Evolutionary conservation across 139 green algal genomes (phyloP).

Genomic region (Auxenochlorella protothecoides): DNA sequence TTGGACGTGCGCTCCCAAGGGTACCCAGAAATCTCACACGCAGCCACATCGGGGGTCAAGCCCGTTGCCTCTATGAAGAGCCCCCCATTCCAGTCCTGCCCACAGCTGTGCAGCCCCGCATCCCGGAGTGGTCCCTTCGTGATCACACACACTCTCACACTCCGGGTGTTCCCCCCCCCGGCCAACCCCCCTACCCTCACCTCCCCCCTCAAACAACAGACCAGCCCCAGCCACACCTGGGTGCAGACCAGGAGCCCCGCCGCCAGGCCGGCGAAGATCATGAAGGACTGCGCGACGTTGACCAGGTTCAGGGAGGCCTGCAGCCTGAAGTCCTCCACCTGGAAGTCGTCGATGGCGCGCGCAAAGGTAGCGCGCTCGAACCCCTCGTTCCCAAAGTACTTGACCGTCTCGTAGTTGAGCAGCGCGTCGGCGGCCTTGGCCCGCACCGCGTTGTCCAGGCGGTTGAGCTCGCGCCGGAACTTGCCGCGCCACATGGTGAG

Average conservation of each 20-base stretch:
- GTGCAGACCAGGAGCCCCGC: conserved; percentile 19
- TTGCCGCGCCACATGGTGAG: conserved; percentile 72
- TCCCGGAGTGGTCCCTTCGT: too few species aligned
- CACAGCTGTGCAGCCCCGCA: too few species aligned
- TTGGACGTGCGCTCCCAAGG: too few species aligned
- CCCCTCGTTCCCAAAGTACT: conserved; percentile 70
- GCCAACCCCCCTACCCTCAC: not conserved
- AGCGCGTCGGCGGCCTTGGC: conserved; percentile 72
- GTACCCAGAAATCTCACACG: too few species aligned
- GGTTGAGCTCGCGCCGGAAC: conserved; percentile 61
- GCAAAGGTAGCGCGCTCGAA: conserved; percentile 51
- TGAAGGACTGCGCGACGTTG: conserved; percentile 71
- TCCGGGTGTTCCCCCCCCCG: not conserved
- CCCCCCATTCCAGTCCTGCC: too few species aligned
- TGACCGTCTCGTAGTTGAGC: conserved; percentile 83
- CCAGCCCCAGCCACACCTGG: not conserved
- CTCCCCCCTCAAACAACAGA: not conserved
- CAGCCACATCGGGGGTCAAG: too few species aligned
- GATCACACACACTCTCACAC: not conserved
- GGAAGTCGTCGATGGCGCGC: conserved; percentile 60
- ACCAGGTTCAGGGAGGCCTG: conserved; percentile 55
- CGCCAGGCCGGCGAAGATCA: conserved; percentile 66
- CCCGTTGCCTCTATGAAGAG: too few species aligned
- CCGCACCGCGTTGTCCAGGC: conserved; percentile 61
- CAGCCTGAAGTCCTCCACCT: conserved; percentile 41